phyloP scores from a whole-genome alignment of 768 basidiomycete genomes.

The Tremella mesenterica region DNA sequence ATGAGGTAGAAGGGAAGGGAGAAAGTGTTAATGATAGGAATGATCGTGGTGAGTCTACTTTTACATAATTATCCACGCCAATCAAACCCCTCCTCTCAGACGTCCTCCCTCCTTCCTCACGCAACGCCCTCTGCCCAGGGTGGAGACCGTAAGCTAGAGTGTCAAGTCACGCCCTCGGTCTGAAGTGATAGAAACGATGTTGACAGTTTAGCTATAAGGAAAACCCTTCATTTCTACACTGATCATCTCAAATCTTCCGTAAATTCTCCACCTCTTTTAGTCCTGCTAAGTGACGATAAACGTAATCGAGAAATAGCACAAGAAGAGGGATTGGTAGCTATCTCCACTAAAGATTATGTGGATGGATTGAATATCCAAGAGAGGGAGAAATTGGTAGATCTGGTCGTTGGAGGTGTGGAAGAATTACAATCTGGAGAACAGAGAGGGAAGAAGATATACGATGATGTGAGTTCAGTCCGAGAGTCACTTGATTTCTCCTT shows the following conservation, averaged over 20 bases:
- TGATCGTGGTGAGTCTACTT: constrained; percentile 61
- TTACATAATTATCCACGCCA: not conserved
- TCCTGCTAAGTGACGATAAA: constrained; percentile 83
- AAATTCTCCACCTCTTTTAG: constrained; percentile 52
- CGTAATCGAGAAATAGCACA: constrained; percentile 72
- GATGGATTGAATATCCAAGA: constrained; percentile 55
- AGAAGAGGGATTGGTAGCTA: constrained; percentile 47
- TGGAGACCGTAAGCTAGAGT: not conserved
- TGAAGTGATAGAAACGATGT: too few species aligned
- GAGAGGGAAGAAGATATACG: constrained; percentile 49
- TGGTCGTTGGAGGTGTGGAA: constrained; percentile 62
- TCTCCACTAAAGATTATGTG: constrained; percentile 67
- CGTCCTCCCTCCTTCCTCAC: not conserved
- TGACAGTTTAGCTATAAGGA: constrained; percentile 84
- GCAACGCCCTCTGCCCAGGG: too few species aligned
- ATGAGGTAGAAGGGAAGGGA: constrained; percentile 50
- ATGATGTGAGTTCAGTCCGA: constrained; percentile 57
- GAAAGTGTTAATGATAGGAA: constrained; percentile 73
- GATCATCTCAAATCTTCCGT: constrained; percentile 51
- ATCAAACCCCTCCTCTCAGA: too few species aligned
- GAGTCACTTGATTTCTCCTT: too few species aligned
- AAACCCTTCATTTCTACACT: constrained; percentile 78
- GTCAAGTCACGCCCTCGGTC: not conserved
- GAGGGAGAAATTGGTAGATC: constrained; percentile 62
- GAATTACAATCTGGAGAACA: constrained; percentile 46